Conservation (phyloP, 495 filamentous ascomycete species). For the Aspergillus diversus region DNA sequence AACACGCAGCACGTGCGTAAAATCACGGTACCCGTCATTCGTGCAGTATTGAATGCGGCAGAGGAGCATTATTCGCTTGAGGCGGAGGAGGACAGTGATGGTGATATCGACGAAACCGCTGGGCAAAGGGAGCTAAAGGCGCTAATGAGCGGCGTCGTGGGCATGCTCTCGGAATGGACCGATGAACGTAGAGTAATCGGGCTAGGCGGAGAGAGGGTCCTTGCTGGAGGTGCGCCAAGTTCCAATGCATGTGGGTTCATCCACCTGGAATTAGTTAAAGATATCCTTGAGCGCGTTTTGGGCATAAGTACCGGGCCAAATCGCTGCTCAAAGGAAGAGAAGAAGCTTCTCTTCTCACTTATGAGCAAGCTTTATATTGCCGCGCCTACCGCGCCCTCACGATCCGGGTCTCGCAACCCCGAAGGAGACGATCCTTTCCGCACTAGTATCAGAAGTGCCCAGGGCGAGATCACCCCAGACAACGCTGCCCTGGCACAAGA, state of each 20-base stretch:
- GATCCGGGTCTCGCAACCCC: conserved; percentile 43
- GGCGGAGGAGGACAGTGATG: conserved; percentile 55
- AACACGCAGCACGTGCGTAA: conserved; percentile 80
- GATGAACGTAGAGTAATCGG: conserved; percentile 86
- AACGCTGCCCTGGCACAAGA: conserved; percentile 42
- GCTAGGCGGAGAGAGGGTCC: conserved; percentile 58
- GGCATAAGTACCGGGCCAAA: conserved; percentile 40
- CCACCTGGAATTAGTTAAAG: conserved; percentile 38
- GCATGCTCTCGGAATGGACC: conserved; percentile 92
- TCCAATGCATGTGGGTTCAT: conserved; percentile 59
- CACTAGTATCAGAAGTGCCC: conserved; percentile 43
- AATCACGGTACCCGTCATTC: conserved; percentile 70
- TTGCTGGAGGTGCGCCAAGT: conserved; percentile 58
- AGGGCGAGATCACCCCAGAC: conserved; percentile 39
- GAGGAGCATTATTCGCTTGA: conserved; percentile 56
- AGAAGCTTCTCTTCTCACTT: conserved; percentile 75
- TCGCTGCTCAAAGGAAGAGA: conserved; percentile 71
- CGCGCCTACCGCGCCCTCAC: conserved; percentile 45
- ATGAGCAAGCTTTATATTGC: conserved; percentile 84
- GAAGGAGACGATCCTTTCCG: conserved; percentile 46
- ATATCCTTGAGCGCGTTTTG: conserved; percentile 41
- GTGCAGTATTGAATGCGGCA: conserved; percentile 56
- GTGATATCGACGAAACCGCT: conserved; percentile 65
- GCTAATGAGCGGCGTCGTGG: conserved; percentile 69
- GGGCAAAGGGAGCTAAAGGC: conserved; percentile 85